These are phyloP conservation scores for Termitomyces sp. DNA, from an alignment of 768 basidiomycete species.

Conservation along the genomic window DNA sequence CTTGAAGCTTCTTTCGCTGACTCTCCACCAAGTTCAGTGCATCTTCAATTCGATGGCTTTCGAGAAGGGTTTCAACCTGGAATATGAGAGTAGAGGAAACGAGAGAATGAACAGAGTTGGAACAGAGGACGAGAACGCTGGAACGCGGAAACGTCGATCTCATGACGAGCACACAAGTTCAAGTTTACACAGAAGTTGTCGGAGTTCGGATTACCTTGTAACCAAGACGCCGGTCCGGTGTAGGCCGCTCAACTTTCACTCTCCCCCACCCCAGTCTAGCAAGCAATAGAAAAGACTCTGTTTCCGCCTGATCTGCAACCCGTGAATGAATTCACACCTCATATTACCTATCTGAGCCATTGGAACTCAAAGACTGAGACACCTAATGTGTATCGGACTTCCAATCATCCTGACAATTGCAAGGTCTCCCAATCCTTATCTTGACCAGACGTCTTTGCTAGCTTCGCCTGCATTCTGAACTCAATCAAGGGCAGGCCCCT, in stretches of 20 bases:
- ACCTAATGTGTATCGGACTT: slow-evolving; percentile 1
- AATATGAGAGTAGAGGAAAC: slow-evolving; percentile 68
- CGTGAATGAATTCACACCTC: not conserved
- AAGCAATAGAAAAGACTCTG: no score
- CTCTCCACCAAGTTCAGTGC: slow-evolving; percentile 56
- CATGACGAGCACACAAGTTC: slow-evolving; percentile 4
- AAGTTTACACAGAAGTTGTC: not conserved
- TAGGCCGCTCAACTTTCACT: not conserved
- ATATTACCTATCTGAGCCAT: not conserved
- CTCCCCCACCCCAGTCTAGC: not conserved
- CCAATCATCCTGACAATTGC: not conserved
- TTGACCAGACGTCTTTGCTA: not conserved
- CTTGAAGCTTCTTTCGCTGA: slow-evolving; percentile 51
- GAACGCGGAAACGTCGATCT: slow-evolving; percentile 55
- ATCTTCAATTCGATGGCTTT: slow-evolving; percentile 59
- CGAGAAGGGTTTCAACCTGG: slow-evolving; percentile 64
- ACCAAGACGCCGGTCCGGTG: not conserved
- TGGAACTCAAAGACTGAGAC: not conserved
- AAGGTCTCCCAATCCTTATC: not conserved
- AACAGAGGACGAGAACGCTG: slow-evolving; percentile 57
- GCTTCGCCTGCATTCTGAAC: not conserved
- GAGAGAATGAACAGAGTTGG: slow-evolving; percentile 56
- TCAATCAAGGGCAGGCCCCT: not conserved
- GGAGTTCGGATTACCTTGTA: not conserved
- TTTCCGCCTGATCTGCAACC: not conserved